A percentile compares a stretch with the other conserved stretches of the same genome.
These are phyloP conservation scores for Vigna unguiculata DNA, from an alignment of 306 rosid genomes.

Conservation along the genomic window DNA sequence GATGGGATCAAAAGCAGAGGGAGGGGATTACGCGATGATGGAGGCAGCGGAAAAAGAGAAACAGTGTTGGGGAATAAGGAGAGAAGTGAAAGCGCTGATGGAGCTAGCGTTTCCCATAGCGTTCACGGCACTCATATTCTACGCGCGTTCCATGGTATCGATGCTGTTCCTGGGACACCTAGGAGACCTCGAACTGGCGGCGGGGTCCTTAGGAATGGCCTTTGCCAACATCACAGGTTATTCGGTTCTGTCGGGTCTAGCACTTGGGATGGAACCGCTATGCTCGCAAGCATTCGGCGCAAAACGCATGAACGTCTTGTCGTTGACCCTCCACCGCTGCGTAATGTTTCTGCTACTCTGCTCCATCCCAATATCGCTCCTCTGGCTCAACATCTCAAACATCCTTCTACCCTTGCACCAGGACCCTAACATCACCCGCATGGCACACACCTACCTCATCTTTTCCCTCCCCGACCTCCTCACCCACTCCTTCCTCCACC, in stretches of 20 bases:
- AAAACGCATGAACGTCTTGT: conserved; percentile 68
- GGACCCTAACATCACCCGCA: conserved; percentile 55
- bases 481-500: conserved; percentile 81
- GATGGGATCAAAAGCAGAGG: conserved; percentile 26
- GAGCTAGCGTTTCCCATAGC: conserved; percentile 66
- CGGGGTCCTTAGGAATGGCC: conserved; percentile 84
- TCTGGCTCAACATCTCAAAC: conserved; percentile 73
- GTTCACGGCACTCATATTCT: conserved; percentile 73
- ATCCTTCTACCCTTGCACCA: conserved; percentile 65
- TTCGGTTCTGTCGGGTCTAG: conserved; percentile 81
- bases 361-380: conserved; percentile 77
- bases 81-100: conserved; percentile 63
- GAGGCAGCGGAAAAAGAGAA: background rate
- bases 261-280: conserved; percentile 93
- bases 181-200: conserved; percentile 78
- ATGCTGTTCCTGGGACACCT: conserved; percentile 86
- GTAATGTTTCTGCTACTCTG: conserved; percentile 68
- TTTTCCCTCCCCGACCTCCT: conserved; percentile 78
- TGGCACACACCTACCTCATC: conserved; percentile 70
- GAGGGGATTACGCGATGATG: conserved; percentile 7
- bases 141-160: conserved; percentile 81
- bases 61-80: background rate
- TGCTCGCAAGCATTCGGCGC: conserved; percentile 98
- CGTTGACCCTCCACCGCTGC: conserved; percentile 78
- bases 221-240: conserved; percentile 93